Evolutionary conservation across 345 rosid genomes (phyloP), one percentile per base, ranked within the genome.

Genomic region (Combretum micranthum): DNA sequence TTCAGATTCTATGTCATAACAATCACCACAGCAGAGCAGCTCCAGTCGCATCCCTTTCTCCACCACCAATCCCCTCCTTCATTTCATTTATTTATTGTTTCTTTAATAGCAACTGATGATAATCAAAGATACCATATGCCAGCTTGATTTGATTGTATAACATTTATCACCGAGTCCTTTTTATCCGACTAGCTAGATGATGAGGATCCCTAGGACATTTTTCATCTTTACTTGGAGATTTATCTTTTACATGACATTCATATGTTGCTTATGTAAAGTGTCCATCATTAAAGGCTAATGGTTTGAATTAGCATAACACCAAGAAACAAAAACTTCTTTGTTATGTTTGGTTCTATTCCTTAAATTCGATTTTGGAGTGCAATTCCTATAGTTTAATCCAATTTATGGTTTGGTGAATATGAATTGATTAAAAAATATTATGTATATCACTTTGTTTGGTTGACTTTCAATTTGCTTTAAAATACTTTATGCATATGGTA

Each of bases 1-100:
- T 78, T 83, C 86, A 74, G 83, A 83, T 83, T 83, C 89, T 80
- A 56, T 82, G 78, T 79, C 84, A 79, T 79, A 68, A 44, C 55
- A 16, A 26, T 47, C 39, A 32, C 39, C 39, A 32, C 39, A 32
- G 39, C 46, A 7, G 8, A 11, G 37, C 39, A 12, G 39, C 26
- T 52, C 50, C 47, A 20, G 21, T 37, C 47, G 19, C 12, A 17
- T 22, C 19, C n/a, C n/a, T 51, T 23, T 52, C 64, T 42, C 61
- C 55, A 37, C 64, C 57, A 15, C 47, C 17, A 20, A 5, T 16
- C 25, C 4, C 9, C 6, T 52, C 3, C 2, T 20, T 15, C 10
- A 12, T 4, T 15, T 14, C 5, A 2, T 25, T 25, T 25, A 5
- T 5, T 5, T 5, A 2, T 25, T 25, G 2, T 32, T 32, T 32